These are phyloP conservation scores for Rhodotorula diobovata DNA, from an alignment of 768 basidiomycete genomes.

Conservation along the genomic window DNA sequence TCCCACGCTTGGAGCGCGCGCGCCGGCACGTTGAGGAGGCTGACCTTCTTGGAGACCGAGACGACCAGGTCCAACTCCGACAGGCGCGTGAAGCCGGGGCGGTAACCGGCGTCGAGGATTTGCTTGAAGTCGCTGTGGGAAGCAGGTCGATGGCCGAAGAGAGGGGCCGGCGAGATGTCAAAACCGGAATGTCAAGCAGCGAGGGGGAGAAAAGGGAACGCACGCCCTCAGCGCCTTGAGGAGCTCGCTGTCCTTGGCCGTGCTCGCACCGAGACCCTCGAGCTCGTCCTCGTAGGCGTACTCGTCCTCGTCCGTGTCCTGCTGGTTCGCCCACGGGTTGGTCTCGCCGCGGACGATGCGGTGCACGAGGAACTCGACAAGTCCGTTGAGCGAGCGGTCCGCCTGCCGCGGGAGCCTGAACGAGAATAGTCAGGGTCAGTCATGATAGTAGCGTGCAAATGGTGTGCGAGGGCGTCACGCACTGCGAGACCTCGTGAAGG, in stretches of 20 bases:
- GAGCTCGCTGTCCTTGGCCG: constrained; percentile 41
- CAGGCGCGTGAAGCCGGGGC: constrained; percentile 59
- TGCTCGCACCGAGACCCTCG: background rate
- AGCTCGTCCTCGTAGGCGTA: constrained; percentile 2
- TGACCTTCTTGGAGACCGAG: constrained; percentile 45
- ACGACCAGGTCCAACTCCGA: constrained; percentile 53
- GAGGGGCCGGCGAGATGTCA: background rate
- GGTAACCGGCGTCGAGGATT: constrained; percentile 57
- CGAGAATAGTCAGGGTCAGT: too few relatives aligned
- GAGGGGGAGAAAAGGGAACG: background rate
- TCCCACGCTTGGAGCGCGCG: constrained; percentile 73
- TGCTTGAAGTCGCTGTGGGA: constrained; percentile 61
- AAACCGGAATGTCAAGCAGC: too few relatives aligned
- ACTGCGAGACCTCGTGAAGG: background rate
- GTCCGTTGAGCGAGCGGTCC: constrained; percentile 33
- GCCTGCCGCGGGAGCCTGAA: constrained; percentile 16
- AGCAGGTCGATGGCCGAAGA: too few relatives aligned
- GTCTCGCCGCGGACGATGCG: constrained; percentile 50
- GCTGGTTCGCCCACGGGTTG: constrained; percentile 39
- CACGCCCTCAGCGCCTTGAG: constrained; percentile 40
- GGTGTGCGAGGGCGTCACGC: background rate
- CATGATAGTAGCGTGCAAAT: too few relatives aligned
- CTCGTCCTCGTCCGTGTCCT: constrained; percentile 14
- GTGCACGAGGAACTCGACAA: constrained; percentile 46
- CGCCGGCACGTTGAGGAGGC: constrained; percentile 57